Percentiles rank a stretch among this genome's conserved stretches.
These are phyloP conservation scores for Elaphomyces granulatus DNA, from an alignment of 495 filamentous ascomycete genomes.

Conservation along the genomic window DNA sequence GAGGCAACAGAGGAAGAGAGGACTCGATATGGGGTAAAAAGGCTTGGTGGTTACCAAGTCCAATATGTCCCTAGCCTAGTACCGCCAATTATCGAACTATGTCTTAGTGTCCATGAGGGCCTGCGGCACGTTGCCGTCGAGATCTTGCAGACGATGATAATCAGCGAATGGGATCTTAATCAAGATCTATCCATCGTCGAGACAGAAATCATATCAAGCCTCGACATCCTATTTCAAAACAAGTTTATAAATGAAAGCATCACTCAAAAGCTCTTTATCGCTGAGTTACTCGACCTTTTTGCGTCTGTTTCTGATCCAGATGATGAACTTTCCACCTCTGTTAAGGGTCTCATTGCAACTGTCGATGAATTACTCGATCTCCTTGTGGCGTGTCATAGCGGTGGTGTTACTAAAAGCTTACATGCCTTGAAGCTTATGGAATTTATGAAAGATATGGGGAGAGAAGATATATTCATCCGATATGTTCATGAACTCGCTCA, in stretches of 20 bases:
- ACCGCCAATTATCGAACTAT: conserved; percentile 82
- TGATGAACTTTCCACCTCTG: conserved; percentile 60
- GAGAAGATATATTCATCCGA: conserved; percentile 90
- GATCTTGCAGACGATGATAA: conserved; percentile 92
- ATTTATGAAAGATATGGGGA: conserved; percentile 92
- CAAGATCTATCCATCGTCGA: conserved; percentile 86
- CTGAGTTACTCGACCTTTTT: conserved; percentile 71
- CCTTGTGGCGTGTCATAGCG: conserved; percentile 79
- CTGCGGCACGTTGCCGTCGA: conserved; percentile 80
- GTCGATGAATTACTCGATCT: conserved; percentile 87
- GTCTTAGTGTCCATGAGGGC: conserved; percentile 88
- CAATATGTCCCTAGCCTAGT: conserved; percentile 93
- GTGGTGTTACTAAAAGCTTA: conserved; percentile 63
- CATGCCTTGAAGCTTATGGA: conserved; percentile 89
- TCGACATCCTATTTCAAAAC: conserved; percentile 82
- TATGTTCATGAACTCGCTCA: conserved; percentile 89
- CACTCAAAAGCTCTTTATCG: conserved; percentile 82
- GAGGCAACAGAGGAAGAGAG: conserved; percentile 68
- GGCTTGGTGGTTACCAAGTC: conserved; percentile 92
- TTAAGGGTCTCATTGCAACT: conserved; percentile 64
- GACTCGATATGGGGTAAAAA: conserved; percentile 58
- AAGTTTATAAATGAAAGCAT: conserved; percentile 79
- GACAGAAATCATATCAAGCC: conserved; percentile 89
- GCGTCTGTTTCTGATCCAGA: conserved; percentile 51
- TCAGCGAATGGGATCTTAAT: conserved; percentile 96